A percentile compares a stretch with the other conserved stretches of the same genome.
Conservation (phyloP, 2,329 filamentous ascomycete species). For the Pleoardoris graminearum region DNA sequence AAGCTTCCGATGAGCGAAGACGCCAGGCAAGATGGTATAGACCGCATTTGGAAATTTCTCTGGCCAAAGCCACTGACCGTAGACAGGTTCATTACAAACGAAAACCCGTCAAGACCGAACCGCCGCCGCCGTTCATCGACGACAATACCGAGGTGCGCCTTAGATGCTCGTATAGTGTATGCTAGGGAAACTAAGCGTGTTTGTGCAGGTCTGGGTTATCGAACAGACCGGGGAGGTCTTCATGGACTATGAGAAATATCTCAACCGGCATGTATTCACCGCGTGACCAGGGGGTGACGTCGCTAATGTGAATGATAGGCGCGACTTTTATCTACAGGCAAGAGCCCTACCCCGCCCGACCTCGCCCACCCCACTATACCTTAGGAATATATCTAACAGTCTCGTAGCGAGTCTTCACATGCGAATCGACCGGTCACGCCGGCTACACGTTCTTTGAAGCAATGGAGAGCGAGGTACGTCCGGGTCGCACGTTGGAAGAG, state of each 20-base stretch:
- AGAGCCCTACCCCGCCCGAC: slow-evolving; percentile 27
- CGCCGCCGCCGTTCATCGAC: slow-evolving; percentile 72
- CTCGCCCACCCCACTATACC: not conserved
- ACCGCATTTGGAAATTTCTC: slow-evolving; percentile 14
- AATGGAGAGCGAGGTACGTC: slow-evolving; percentile 81
- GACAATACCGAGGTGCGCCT: slow-evolving; percentile 77
- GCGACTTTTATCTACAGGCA: slow-evolving; percentile 94
- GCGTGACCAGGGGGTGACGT: slow-evolving; percentile 1
- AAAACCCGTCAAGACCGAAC: slow-evolving; percentile 85
- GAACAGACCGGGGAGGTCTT: slow-evolving; percentile 90
- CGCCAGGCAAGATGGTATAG: slow-evolving; percentile 38
- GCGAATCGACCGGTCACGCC: slow-evolving; percentile 93
- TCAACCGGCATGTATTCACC: slow-evolving; percentile 67
- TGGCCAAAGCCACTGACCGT: slow-evolving; percentile 19
- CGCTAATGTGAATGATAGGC: slow-evolving; percentile 54
- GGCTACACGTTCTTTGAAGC: slow-evolving; percentile 91
- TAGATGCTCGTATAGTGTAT: slow-evolving; percentile 8
- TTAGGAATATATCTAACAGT: slow-evolving; percentile 23
- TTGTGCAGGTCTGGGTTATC: slow-evolving; percentile 84
- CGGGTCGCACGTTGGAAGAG: slow-evolving; percentile 25
- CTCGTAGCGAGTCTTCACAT: slow-evolving; percentile 80
- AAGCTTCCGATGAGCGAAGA: slow-evolving; percentile 38
- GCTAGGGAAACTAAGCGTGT: slow-evolving; percentile 32
- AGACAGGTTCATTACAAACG: slow-evolving; percentile 92
- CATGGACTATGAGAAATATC: slow-evolving; percentile 81